These are phyloP conservation scores for Pleurotus djamor DNA, from an alignment of 768 basidiomycete species.

Conservation along the genomic window DNA sequence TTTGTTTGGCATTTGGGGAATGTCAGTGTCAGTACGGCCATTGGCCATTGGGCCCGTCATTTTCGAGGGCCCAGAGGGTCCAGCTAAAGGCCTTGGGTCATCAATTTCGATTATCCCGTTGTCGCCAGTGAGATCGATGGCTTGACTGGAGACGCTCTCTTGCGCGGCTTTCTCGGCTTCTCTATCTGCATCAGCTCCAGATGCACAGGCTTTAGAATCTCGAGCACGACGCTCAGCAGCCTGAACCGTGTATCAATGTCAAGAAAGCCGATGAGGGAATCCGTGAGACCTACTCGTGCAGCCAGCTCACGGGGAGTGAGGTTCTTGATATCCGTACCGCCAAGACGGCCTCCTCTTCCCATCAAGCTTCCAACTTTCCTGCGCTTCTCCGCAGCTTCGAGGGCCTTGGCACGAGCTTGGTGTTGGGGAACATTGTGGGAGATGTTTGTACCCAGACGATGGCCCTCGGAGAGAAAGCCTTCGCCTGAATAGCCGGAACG, in stretches of 20 bases:
- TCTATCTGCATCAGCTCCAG: slow-evolving; percentile 48
- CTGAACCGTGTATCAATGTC: slow-evolving; percentile 33
- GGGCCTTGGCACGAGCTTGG: slow-evolving; percentile 61
- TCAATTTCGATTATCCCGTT: slow-evolving; percentile 34
- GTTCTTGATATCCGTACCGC: slow-evolving; percentile 44
- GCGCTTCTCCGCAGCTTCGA: slow-evolving; percentile 82
- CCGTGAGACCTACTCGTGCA: slow-evolving; percentile 48
- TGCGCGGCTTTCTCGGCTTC: slow-evolving; percentile 72
- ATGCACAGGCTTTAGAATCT: slow-evolving; percentile 78
- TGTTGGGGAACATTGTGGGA: slow-evolving; percentile 70
- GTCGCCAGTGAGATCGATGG: slow-evolving; percentile 56
- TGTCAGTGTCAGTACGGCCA: slow-evolving; percentile 4
- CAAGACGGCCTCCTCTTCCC: slow-evolving; percentile 58
- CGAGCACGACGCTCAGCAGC: slow-evolving; percentile 79
- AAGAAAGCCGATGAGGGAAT: slow-evolving; percentile 1
- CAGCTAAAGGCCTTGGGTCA: slow-evolving; percentile 15
- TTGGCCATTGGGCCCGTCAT: slow-evolving; percentile 11
- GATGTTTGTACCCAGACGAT: slow-evolving; percentile 60
- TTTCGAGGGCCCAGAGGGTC: slow-evolving; percentile 23
- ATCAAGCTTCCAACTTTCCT: slow-evolving; percentile 39
- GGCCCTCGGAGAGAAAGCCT: slow-evolving; percentile 83
- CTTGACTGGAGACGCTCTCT: slow-evolving; percentile 59
- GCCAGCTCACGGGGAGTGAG: slow-evolving; percentile 71
- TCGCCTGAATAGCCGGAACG: slow-evolving; percentile 86
- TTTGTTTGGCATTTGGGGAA: not conserved